A percentile compares a stretch with the other conserved stretches of the same genome.
These are phyloP conservation scores for Pseudopediastrum boryanum DNA, from an alignment of 139 green algal species.

Conservation along the genomic window DNA sequence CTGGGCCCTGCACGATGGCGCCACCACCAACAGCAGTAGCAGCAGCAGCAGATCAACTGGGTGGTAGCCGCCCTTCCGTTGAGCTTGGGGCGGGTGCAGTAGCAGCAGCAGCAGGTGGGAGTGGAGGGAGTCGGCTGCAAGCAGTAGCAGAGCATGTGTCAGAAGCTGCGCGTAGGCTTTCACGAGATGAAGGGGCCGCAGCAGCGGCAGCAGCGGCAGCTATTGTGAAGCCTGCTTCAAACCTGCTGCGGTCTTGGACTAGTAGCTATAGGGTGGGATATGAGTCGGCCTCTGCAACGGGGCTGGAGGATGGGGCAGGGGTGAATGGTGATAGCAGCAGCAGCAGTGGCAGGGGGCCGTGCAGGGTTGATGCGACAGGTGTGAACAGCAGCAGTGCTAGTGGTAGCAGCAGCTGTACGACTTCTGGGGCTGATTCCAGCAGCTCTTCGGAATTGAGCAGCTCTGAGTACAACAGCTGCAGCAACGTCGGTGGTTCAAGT, in stretches of 20 bases:
- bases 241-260: too few relatives aligned
- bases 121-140: neutral
- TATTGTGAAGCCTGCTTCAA: neutral
- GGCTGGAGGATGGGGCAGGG: slow-evolving; percentile 55
- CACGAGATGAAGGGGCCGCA: slow-evolving; percentile 3
- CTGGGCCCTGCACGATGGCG: too few relatives aligned
- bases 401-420: neutral
- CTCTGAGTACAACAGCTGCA: too few relatives aligned
- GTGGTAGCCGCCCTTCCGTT: neutral
- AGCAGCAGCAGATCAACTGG: neutral
- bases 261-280: too few relatives aligned
- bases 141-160: neutral
- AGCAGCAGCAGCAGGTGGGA: neutral
- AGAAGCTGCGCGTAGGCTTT: neutral
- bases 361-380: neutral
- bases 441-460: too few relatives aligned
- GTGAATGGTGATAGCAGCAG: slow-evolving; percentile 27
- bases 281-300: too few relatives aligned
- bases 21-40: neutral
- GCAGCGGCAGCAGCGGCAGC: neutral
- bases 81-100: too few relatives aligned
- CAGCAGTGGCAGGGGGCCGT: neutral
- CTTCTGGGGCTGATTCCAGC: too few relatives aligned
- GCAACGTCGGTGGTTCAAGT: too few relatives aligned
- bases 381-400: neutral